Evolutionary conservation across 495 filamentous ascomycete genomes (phyloP), one percentile per base, ranked within the genome.

Genomic region (Penicillium turbatum): DNA sequence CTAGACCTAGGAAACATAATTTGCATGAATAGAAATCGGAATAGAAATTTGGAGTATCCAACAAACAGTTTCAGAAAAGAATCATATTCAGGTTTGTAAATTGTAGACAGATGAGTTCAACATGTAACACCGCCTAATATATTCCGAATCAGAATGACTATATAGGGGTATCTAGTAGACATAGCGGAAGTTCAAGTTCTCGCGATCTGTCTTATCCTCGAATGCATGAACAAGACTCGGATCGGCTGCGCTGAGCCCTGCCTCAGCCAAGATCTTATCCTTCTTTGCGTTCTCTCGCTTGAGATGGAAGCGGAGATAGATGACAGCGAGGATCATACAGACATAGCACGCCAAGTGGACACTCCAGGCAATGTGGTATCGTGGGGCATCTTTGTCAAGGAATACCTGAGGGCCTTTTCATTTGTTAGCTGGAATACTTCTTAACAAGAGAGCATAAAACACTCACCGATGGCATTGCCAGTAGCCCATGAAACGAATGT

Each of bases 141-240:
- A 9, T 0, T 11, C 1, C 15, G 16, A 5, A 16, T 29, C n/a
- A 2, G 16, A 8, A 4, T 15, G 27, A 17, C 13, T 26, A 27
- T 17, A 1, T 26, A 30, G 19, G 27, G 12, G 30, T 42, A 34
- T 41, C 30, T 59, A 80, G 57, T 78, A 80, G 2, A 79, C 67
- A 56, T 79, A 79, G 16, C 72, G 61, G 59, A 79, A 77, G 19
- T 73, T 65, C 32, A 73, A 48, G 51, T 79, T 78, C 61, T 77
- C 70, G 48, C 64, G 66, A 44, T 79, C 76, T 0, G 76, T 79
- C 32, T 75, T 68, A 55, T 78, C 76, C 53, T 74, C 74, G 63
- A 77, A 80, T 2, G 71, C 71, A 55, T 70, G 70, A 4, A 65
- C 45, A 12, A 74, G 54, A 41, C 66, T 66, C 1, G 65, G 62